These are phyloP conservation scores for Centrapalus pauciflorus DNA, from an alignment of 129 eudicot species.

Conservation along the genomic window DNA sequence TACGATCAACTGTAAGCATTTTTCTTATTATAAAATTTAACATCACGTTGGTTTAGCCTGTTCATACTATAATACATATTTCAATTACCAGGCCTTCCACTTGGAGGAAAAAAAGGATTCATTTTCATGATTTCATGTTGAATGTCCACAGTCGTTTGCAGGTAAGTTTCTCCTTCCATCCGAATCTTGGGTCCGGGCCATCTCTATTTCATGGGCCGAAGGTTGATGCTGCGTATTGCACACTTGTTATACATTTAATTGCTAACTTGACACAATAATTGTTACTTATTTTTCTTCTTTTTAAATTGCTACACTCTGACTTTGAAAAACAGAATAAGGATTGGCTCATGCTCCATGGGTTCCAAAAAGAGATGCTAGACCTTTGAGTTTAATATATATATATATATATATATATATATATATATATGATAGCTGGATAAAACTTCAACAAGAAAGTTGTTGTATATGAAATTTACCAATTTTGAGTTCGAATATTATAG, in stretches of 20 bases:
- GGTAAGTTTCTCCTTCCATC: constrained; percentile 37
- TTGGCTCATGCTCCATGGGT: too few species aligned
- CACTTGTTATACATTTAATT: too few species aligned
- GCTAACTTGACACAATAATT: not conserved
- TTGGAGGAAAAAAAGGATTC: constrained; percentile 96
- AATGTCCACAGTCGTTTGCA: constrained; percentile 86
- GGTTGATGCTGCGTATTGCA: too few species aligned
- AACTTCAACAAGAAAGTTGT: not conserved
- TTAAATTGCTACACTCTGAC: not conserved
- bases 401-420: not conserved
- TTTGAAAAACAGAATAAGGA: not conserved
- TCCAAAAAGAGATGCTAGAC: too few species aligned
- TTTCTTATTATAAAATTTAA: not conserved
- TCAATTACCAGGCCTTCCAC: constrained; percentile 50
- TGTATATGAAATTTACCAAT: not conserved
- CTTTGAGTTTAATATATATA: too few species aligned
- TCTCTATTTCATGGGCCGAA: too few species aligned
- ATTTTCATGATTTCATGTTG: constrained; percentile 99
- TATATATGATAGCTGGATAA: not conserved
- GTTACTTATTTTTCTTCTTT: not conserved
- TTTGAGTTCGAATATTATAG: not conserved
- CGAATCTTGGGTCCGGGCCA: too few species aligned
- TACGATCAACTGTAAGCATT: constrained; percentile 72
- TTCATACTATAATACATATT: not conserved
- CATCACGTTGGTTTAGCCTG: not conserved